Evolutionary conservation across 352 stramenopile genomes (phyloP).

Genomic region (Phytophthora boehmeriae): DNA sequence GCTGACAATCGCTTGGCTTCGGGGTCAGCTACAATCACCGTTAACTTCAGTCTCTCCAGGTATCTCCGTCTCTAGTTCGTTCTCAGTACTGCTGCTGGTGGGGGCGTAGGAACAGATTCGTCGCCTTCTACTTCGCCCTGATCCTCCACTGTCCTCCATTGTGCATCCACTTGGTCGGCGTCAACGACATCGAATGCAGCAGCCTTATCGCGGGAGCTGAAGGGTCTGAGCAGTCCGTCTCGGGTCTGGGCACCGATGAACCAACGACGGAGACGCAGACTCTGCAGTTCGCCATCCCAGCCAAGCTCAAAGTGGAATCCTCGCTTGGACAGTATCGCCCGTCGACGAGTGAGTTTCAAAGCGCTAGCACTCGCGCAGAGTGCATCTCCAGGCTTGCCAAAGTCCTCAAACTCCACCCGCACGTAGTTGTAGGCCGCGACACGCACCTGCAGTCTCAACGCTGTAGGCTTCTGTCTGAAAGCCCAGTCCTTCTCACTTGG

Average conservation of each 20-base stretch:
- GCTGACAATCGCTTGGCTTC: background rate
- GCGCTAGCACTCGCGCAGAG: constrained; percentile 59
- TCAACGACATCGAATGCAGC: constrained; percentile 65
- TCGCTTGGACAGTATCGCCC: constrained; percentile 61
- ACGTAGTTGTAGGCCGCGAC: constrained; percentile 64
- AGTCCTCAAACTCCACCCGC: constrained; percentile 53
- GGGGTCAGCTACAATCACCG: constrained; percentile 13
- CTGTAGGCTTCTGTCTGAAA: constrained; percentile 63
- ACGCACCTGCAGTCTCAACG: constrained; percentile 47
- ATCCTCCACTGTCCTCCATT: constrained; percentile 38
- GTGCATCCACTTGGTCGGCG: constrained; percentile 55
- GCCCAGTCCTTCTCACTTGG: constrained; percentile 61
- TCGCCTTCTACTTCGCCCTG: constrained; percentile 20
- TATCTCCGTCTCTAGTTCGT: constrained; percentile 22
- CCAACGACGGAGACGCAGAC: constrained; percentile 65
- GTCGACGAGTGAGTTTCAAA: constrained; percentile 50
- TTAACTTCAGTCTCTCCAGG: constrained; percentile 12
- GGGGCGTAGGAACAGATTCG: background rate
- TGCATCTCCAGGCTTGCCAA: constrained; percentile 38
- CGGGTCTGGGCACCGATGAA: constrained; percentile 72
- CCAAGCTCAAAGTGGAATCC: constrained; percentile 71
- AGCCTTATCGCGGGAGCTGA: constrained; percentile 62
- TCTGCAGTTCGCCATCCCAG: constrained; percentile 79
- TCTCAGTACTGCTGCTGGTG: constrained; percentile 20
- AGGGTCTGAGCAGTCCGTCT: constrained; percentile 66